Conservation (phyloP, 345 rosid species). For the Syzygium jambos region DNA sequence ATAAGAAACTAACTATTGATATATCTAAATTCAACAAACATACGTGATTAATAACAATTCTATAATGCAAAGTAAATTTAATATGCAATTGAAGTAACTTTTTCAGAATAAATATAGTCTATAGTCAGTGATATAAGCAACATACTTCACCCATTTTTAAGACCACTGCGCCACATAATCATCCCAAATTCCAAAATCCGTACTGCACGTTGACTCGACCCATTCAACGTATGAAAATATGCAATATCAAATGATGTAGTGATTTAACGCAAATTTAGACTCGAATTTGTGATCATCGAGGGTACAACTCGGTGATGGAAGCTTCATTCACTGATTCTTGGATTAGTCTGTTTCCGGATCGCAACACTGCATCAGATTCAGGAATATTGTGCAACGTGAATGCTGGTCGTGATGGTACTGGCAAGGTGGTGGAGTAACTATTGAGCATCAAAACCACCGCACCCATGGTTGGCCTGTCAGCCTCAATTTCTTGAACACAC, state of each 20-base stretch:
- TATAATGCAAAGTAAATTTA: not conserved
- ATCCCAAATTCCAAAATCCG: not conserved
- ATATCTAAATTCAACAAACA: not conserved
- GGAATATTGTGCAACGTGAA: not conserved
- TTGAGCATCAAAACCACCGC: not conserved
- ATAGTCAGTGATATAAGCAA: not conserved
- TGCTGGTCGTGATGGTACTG: not conserved
- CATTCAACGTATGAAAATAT: not conserved
- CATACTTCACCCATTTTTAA: not conserved
- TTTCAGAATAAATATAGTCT: not conserved
- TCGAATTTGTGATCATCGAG: not conserved
- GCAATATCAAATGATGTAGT: not conserved
- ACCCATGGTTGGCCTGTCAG: not conserved
- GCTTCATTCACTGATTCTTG: not conserved
- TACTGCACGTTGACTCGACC: too few species aligned
- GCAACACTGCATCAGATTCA: not conserved
- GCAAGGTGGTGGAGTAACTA: not conserved
- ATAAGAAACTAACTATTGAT: too few species aligned
- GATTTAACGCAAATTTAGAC: not conserved
- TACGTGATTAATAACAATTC: not conserved
- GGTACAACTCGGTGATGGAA: not conserved
- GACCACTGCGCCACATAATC: not conserved
- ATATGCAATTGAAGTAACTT: not conserved
- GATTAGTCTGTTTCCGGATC: not conserved
- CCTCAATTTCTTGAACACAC: not conserved